Evolutionary conservation across 768 basidiomycete species (phyloP).

Genomic region (Mycena leptocephala): DNA sequence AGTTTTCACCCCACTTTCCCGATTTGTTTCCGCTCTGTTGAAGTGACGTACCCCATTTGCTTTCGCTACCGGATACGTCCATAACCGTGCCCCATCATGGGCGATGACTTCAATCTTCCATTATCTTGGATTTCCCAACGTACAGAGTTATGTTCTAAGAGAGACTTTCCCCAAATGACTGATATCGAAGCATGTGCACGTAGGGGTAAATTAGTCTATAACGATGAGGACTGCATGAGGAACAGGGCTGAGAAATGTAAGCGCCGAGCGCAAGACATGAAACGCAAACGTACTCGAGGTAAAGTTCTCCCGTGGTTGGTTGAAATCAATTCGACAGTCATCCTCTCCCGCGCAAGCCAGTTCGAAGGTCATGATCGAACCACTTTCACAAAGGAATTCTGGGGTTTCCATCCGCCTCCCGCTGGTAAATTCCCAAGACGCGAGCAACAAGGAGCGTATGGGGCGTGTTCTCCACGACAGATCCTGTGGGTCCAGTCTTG

Average conservation of each 20-base stretch:
- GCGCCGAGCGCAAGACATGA: neutral
- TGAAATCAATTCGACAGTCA: neutral
- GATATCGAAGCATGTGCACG: too few species aligned
- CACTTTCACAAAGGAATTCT: neutral
- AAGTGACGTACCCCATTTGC: too few species aligned
- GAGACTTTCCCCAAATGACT: too few species aligned
- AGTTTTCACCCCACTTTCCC: too few species aligned
- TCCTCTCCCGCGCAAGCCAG: neutral
- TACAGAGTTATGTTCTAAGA: too few species aligned
- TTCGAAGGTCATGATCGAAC: conserved; percentile 1
- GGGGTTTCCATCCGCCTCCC: neutral
- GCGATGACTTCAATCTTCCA: too few species aligned
- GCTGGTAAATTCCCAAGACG: neutral
- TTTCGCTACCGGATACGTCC: too few species aligned
- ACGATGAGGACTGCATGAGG: neutral
- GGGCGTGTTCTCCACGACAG: conserved; percentile 9
- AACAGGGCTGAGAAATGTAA: neutral
- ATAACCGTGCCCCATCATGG: too few species aligned
- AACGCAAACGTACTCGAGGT: neutral
- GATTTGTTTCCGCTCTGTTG: too few species aligned
- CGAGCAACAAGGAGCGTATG: neutral
- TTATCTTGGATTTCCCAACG: too few species aligned
- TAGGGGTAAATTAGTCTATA: too few species aligned
- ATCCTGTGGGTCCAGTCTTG: neutral
- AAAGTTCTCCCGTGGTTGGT: neutral